Evolutionary conservation across 495 filamentous ascomycete genomes (phyloP).

Genomic region (Tuber brumale): DNA sequence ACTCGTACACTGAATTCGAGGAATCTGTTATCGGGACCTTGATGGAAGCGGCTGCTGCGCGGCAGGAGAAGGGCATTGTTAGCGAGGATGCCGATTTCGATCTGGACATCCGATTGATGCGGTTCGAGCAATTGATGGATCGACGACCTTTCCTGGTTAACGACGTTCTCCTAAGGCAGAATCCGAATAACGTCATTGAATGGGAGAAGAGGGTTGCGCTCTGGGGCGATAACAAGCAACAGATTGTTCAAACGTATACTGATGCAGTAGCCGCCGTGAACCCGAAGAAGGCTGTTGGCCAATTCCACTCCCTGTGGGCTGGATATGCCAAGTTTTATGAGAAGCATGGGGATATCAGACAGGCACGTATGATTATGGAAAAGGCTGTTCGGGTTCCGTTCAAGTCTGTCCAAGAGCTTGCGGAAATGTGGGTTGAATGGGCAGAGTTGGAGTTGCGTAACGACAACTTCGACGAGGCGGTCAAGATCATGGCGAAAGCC

Average conservation of each 20-base stretch:
- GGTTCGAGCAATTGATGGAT: conserved; percentile 98
- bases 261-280: conserved; percentile 87
- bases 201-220: conserved; percentile 94
- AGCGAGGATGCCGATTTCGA: conserved; percentile 91
- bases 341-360: conserved; percentile 73
- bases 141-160: conserved; percentile 93
- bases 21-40: conserved; percentile 86
- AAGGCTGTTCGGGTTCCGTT: conserved; percentile 97
- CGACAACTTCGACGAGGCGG: conserved; percentile 91
- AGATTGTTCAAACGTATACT: conserved; percentile 91
- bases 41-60: conserved; percentile 77
- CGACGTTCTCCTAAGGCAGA: conserved; percentile 90
- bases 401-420: conserved; percentile 88
- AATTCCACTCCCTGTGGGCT: conserved; percentile 91
- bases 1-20: conserved; percentile 93
- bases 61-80: conserved; percentile 71
- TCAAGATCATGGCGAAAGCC: conserved; percentile 93
- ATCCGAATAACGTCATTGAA: conserved; percentile 91
- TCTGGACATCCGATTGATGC: conserved; percentile 93
- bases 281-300: conserved; percentile 89
- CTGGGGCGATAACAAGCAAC: conserved; percentile 88
- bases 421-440: conserved; percentile 98
- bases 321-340: conserved; percentile 99
- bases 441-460: conserved; percentile 94
- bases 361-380: conserved; percentile 86